phyloP scores from a whole-genome alignment of 306 rosid genomes.

The Quercus robur region DNA sequence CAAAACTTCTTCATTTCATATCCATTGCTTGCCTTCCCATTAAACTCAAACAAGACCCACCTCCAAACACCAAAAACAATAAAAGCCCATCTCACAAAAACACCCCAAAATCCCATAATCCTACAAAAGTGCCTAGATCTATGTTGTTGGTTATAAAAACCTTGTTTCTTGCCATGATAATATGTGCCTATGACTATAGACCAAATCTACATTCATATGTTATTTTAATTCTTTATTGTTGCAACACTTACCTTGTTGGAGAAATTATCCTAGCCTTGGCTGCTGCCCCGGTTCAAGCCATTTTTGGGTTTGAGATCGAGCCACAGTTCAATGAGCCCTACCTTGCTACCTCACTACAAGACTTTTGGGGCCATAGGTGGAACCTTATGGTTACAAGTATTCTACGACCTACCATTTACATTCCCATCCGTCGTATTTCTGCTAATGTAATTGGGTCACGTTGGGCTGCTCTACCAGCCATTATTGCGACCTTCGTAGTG shows the following conservation, averaged over 20 bases:
- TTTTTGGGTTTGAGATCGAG: slow-evolving; percentile 40
- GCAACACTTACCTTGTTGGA: slow-evolving; percentile 47
- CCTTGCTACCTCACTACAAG: slow-evolving; percentile 62
- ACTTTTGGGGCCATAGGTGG: slow-evolving; percentile 90
- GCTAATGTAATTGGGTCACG: neutral
- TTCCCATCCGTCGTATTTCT: slow-evolving; percentile 4
- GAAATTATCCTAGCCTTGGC: slow-evolving; percentile 41
- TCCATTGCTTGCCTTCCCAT: slow-evolving; percentile 63
- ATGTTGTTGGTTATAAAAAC: slow-evolving; percentile 21
- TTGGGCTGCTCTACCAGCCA: slow-evolving; percentile 8
- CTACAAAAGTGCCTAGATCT: neutral
- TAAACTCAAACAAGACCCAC: slow-evolving; percentile 27
- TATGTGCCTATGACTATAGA: slow-evolving; percentile 29
- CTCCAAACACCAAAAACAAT: neutral
- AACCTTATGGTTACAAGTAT: slow-evolving; percentile 63
- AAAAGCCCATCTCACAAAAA: slow-evolving; percentile 3
- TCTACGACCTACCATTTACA: slow-evolving; percentile 46
- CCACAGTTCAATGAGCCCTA: slow-evolving; percentile 71
- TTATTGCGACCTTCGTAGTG: slow-evolving; percentile 36
- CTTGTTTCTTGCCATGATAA: slow-evolving; percentile 23
- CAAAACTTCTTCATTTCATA: slow-evolving; percentile 48
- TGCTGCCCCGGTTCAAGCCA: slow-evolving; percentile 34
- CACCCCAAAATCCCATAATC: neutral
- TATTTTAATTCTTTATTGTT: slow-evolving; percentile 33
- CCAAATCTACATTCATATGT: slow-evolving; percentile 25